Evolutionary conservation across 2,329 filamentous ascomycete species (phyloP), one percentile per base, ranked within the genome.

Genomic region (Verticillium isaacii): DNA sequence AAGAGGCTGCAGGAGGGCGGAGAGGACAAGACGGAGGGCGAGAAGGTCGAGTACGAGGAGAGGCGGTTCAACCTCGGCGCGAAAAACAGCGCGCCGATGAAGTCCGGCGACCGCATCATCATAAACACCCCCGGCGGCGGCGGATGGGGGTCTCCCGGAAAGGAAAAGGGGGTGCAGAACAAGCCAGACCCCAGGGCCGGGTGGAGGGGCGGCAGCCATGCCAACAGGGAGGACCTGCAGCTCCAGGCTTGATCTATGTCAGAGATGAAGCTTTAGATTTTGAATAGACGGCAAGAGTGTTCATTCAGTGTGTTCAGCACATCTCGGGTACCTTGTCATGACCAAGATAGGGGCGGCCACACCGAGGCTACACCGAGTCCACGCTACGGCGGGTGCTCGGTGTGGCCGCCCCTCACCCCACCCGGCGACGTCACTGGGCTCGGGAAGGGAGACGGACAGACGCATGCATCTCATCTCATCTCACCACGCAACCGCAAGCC

Each of bases 61-160:
- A 78, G 88, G 45, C 79, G 81, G 59, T 88, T 93, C 70, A 93
- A 91, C 69, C 72, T 93, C 45, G 90, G 90, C 0, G 89, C 86
- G 1, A 94, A 94, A 80, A 94, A 93, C 67, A 92, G 87, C 32
- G 90, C 90, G 14, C 82, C 83, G 14, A 93, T 94, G 89, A 81
- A 86, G 70, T 80, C 87, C 1, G 91, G 91, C 0, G 91, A 95
- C 71, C 79, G 90, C 7, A 92, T 94, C 69, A 90, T 94, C 61
- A 80, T 95, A 19, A 82, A 82, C 65, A 94, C 91, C 5, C 91
- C 91, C 2, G 91, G 91, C 34, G 91, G 91, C 60, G 91, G 91
- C 52, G 91, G 88, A 0, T 94, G 90, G 89, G 90, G 90, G 0
- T 74, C 73, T 45, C 77, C 80, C 0, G 89, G 87, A 0, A 79